Percentiles rank a stretch among this genome's conserved stretches.
Conservation (phyloP, 2,329 filamentous ascomycete species). For the Fusarium metavorans region DNA sequence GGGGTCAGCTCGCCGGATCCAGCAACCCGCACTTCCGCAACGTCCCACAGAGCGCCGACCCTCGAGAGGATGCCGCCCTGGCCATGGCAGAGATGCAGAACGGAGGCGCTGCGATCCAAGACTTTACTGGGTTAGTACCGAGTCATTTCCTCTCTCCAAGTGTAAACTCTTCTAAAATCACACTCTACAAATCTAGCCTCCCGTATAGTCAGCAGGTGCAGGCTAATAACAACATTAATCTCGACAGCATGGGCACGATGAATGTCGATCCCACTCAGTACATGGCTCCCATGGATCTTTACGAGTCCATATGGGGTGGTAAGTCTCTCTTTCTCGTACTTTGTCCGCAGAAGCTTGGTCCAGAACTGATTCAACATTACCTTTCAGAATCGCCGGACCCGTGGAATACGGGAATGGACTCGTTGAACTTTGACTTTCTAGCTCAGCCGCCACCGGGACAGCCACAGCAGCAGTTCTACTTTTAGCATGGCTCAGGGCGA, state of each 20-base stretch:
- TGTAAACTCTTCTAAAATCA: slow-evolving; percentile 27
- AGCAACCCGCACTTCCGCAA: slow-evolving; percentile 44
- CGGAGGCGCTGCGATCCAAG: slow-evolving; percentile 59
- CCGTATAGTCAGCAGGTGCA: slow-evolving; percentile 55
- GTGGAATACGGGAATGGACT: slow-evolving; percentile 67
- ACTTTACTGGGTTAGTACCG: slow-evolving; percentile 56
- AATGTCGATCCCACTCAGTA: slow-evolving; percentile 68
- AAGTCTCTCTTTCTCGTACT: slow-evolving; percentile 45
- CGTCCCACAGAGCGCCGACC: slow-evolving; percentile 55
- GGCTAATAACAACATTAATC: slow-evolving; percentile 43
- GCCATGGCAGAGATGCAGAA: slow-evolving; percentile 76
- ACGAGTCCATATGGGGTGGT: slow-evolving; percentile 78
- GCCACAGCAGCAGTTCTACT: slow-evolving; percentile 69
- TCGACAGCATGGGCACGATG: slow-evolving; percentile 62
- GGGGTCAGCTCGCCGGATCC: slow-evolving; percentile 37
- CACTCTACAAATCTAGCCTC: slow-evolving; percentile 43
- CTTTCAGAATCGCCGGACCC: slow-evolving; percentile 68
- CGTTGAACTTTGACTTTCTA: slow-evolving; percentile 71
- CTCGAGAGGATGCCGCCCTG: slow-evolving; percentile 71
- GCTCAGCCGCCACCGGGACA: slow-evolving; percentile 70
- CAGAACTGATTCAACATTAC: slow-evolving; percentile 28
- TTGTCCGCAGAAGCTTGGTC: not conserved
- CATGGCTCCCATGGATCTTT: slow-evolving; percentile 76
- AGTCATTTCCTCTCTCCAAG: not conserved
- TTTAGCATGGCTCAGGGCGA: slow-evolving; percentile 50